These are phyloP conservation scores for Beauveria bassiana DNA, from an alignment of 2,329 filamentous ascomycete genomes.

Conservation along the genomic window DNA sequence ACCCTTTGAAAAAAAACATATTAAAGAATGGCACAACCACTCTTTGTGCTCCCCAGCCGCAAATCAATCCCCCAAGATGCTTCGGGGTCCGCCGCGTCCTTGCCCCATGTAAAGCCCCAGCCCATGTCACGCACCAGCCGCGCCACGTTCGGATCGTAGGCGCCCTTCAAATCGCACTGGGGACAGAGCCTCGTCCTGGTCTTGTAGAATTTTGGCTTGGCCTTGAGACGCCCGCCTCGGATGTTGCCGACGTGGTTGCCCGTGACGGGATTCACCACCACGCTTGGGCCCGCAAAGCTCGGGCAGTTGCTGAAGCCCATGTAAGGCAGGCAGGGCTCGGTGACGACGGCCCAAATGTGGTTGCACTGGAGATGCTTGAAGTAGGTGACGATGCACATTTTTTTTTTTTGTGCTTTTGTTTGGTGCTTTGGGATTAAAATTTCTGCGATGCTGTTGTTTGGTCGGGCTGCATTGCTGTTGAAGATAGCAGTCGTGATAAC, in stretches of 20 bases:
- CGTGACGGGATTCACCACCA: slow-evolving; percentile 13
- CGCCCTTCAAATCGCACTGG: slow-evolving; percentile 29
- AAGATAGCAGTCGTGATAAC: background rate
- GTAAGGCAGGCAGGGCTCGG: slow-evolving; percentile 37
- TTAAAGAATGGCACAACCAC: slow-evolving; percentile 25
- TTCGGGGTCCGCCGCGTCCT: slow-evolving; percentile 29
- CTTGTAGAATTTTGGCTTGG: slow-evolving; percentile 26
- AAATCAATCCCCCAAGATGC: slow-evolving; percentile 31
- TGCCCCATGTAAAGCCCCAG: slow-evolving; percentile 39
- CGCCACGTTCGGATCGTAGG: slow-evolving; percentile 40
- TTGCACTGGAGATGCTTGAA: slow-evolving; percentile 41
- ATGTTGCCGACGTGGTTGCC: background rate
- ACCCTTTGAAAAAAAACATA: background rate
- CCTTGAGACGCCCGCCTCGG: slow-evolving; percentile 20
- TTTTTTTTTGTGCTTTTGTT: slow-evolving; percentile 22
- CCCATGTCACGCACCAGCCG: slow-evolving; percentile 38
- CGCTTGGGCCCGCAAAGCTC: slow-evolving; percentile 30
- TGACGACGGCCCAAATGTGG: slow-evolving; percentile 45
- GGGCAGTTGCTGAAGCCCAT: slow-evolving; percentile 44
- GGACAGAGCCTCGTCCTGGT: slow-evolving; percentile 34
- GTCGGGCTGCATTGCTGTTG: background rate
- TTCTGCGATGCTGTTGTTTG: background rate
- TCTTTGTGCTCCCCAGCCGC: slow-evolving; percentile 17
- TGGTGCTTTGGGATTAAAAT: background rate
- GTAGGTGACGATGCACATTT: slow-evolving; percentile 45